phyloP scores from a whole-genome alignment of 1,284 basidiomycete species.

The Pyrrhoderma lamaoense region DNA sequence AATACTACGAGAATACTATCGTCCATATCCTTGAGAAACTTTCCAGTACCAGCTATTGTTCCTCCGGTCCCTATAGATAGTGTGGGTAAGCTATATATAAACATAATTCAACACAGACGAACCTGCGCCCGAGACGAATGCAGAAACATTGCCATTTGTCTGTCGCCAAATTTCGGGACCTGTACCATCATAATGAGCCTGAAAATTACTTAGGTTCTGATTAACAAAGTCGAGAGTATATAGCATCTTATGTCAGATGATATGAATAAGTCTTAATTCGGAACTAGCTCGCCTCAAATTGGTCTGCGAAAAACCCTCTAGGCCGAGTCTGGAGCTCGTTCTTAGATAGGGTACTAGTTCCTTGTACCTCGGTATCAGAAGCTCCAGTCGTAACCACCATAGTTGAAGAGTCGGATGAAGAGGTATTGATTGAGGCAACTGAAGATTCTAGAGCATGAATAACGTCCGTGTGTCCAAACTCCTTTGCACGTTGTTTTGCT shows the following conservation, averaged over 20 bases:
- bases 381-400: slow-evolving; percentile 54
- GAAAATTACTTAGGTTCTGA: slow-evolving; percentile 86
- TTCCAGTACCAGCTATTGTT: slow-evolving; percentile 83
- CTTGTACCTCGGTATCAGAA: slow-evolving; percentile 33
- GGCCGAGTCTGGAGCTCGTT: slow-evolving; percentile 44
- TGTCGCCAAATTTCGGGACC: slow-evolving; percentile 96
- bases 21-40: slow-evolving; percentile 69
- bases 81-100: too few relatives aligned
- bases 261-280: background rate
- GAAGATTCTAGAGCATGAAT: slow-evolving; percentile 25
- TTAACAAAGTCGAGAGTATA: too few relatives aligned
- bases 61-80: slow-evolving; percentile 75
- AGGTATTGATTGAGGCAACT: slow-evolving; percentile 23
- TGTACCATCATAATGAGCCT: slow-evolving; percentile 85
- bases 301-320: slow-evolving; percentile 86
- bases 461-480: slow-evolving; percentile 53
- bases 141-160: slow-evolving; percentile 75
- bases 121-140: slow-evolving; percentile 94
- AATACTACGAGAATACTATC: slow-evolving; percentile 65
- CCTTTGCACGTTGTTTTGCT: slow-evolving; percentile 66
- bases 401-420: slow-evolving; percentile 33
- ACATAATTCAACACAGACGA: slow-evolving; percentile 11
- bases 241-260: background rate
- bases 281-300: slow-evolving; percentile 65
- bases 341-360: slow-evolving; percentile 29